A percentile compares a stretch with the other conserved stretches of the same genome.
These are phyloP conservation scores for Pyricularia grisea DNA, from an alignment of 2,329 filamentous ascomycete genomes.

Conservation along the genomic window DNA sequence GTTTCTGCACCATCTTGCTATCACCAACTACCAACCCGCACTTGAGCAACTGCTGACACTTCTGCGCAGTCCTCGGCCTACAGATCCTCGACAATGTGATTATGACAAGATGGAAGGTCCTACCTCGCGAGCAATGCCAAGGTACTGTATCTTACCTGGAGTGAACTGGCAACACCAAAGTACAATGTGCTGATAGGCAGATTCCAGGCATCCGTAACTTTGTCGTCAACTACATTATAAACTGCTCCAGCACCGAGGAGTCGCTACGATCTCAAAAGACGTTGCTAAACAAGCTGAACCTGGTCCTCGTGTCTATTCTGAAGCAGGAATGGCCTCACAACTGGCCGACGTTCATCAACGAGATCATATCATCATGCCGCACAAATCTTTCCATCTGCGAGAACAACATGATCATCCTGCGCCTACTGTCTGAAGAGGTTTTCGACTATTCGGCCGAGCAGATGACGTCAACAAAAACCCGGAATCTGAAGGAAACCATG, in stretches of 20 bases:
- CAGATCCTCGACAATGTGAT: constrained; percentile 98
- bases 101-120: constrained; percentile 96
- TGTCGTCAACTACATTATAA: constrained; percentile 96
- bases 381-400: constrained; percentile 96
- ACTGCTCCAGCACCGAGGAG: constrained; percentile 85
- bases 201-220: constrained; percentile 89
- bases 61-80: constrained; percentile 65
- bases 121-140: constrained; percentile 92
- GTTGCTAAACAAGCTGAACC: constrained; percentile 94
- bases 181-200: neutral
- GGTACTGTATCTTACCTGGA: constrained; percentile 38
- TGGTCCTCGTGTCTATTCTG: constrained; percentile 92
- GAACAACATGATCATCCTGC: constrained; percentile 98
- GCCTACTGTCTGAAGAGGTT: constrained; percentile 91
- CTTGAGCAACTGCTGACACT: constrained; percentile 5
- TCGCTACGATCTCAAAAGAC: constrained; percentile 75
- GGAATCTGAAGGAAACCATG: constrained; percentile 97
- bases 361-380: constrained; percentile 94
- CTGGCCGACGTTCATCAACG: constrained; percentile 99
- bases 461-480: constrained; percentile 97
- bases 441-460: constrained; percentile 98
- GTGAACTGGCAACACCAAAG: neutral
- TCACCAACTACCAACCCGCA: constrained; percentile 39
- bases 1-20: neutral
- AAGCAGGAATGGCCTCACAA: constrained; percentile 99